These are phyloP conservation scores for Apiospora aurea DNA, from an alignment of 2,329 filamentous ascomycete genomes.

Conservation along the genomic window DNA sequence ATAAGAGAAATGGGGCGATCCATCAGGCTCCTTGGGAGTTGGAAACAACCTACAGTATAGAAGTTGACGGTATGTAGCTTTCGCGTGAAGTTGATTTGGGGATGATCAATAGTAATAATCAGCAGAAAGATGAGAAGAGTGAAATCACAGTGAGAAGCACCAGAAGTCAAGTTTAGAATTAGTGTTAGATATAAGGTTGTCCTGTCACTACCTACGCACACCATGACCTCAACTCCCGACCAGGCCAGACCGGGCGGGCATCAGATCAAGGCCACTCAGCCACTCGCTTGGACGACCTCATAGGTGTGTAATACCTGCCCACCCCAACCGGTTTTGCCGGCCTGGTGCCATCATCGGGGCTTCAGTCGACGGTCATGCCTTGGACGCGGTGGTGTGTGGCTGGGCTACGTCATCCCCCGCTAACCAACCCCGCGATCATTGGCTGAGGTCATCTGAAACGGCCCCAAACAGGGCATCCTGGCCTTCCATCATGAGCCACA, in stretches of 20 bases:
- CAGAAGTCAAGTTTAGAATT: background rate
- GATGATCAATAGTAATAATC: background rate
- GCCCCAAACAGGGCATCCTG: conserved; percentile 18
- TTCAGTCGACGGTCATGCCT: conserved; percentile 1
- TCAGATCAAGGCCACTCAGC: background rate
- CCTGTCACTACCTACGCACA: background rate
- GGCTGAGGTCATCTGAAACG: conserved; percentile 21
- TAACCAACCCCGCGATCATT: conserved; percentile 19
- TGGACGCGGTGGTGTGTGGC: background rate
- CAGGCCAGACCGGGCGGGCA: background rate
- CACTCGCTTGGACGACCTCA: conserved; percentile 13
- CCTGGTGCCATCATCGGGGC: conserved; percentile 1
- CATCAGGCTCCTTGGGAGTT: background rate
- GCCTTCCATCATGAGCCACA: conserved; percentile 5
- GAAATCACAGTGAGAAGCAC: background rate
- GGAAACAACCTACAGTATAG: background rate
- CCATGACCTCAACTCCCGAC: background rate
- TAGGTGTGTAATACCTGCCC: conserved; percentile 9
- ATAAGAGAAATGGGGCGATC: too few species aligned
- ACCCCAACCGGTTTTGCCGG: conserved; percentile 20
- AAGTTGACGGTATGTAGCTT: background rate
- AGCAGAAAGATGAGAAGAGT: background rate
- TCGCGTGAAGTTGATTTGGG: too few species aligned
- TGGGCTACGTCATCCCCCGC: conserved; percentile 24
- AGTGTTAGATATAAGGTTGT: conserved; percentile 7